Base-by-base conservation (phyloP, 2,329 filamentous ascomycete genomes). In the Diplocarpon mali region DNA sequence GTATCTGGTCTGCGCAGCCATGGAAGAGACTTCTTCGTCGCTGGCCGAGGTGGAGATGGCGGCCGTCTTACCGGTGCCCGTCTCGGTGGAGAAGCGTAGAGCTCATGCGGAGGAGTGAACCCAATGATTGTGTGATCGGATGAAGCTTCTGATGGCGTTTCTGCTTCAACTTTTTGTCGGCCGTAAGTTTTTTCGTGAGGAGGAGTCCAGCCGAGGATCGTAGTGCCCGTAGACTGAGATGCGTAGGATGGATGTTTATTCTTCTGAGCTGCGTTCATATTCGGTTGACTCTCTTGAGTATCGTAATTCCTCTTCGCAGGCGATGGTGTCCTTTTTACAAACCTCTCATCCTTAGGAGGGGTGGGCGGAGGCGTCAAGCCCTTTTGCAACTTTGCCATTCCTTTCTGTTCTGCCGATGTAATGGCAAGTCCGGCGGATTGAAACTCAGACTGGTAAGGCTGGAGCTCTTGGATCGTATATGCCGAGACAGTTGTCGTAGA, bases 381-480 rank as follows among this genome's bases (percentile, higher is more conserved):
- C 14, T 38, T 41, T 13, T 38, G 35, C 6, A 40, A 15, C 36
- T 42, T 46, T 6, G 42, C 39, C n/a, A 48, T 45, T 20, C 45
- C 35, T 15, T 40, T 45, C 58, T 67, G 69, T 52, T 69, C 74
- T 47, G 50, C 64, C 49, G 75, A 76, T 10, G 75, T 78, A 1
- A 78, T 69, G 2, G 74, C 73, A 40, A 79, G 64, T 1, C 74
- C 73, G 43, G 71, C 73, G 45, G 67, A 66, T 45, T 62, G 63
- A 49, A 79, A 76, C 48, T 78, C 67, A 3, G 67, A 62, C 38
- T 66, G 68, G 53, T 71, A 78, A 2, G 74, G 74, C 20, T 75
- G 56, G 2, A 78, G 60, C 27, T 70, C 71, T 20, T 68, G 65
- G 14, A 78, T 64, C 2, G 75, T 78, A 47, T 69, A 66, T 4